Evolutionary conservation across 306 rosid genomes (phyloP).

Genomic region (Rosa lucieae): DNA sequence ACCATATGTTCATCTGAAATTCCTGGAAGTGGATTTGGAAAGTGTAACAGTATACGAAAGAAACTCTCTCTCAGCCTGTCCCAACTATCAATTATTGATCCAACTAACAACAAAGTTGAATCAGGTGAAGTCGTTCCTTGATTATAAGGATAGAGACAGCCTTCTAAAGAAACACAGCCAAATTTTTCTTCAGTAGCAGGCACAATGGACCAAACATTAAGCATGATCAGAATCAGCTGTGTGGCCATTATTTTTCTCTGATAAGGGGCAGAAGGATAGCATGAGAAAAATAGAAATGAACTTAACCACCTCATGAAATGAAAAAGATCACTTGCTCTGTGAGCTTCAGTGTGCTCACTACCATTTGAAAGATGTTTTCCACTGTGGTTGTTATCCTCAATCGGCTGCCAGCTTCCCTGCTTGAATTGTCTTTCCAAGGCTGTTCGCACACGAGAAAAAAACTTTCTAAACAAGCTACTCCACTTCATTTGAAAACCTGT

Average conservation of each 20-base stretch:
- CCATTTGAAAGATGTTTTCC: constrained; percentile 39
- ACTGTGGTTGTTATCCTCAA: constrained; percentile 27
- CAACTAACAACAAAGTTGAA: constrained; percentile 86
- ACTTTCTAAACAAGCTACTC: constrained; percentile 89
- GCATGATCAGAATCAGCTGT: constrained; percentile 80
- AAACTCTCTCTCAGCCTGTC: constrained; percentile 88
- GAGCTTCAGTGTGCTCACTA: constrained; percentile 36
- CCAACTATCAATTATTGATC: constrained; percentile 96
- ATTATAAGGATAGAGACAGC: constrained; percentile 63
- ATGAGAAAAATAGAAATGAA: constrained; percentile 86
- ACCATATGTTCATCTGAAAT: constrained; percentile 66
- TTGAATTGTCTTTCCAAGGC: constrained; percentile 90
- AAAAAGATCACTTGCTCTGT: constrained; percentile 79
- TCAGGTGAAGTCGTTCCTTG: constrained; percentile 70
- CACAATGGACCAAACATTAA: constrained; percentile 75
- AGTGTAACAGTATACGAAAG: constrained; percentile 83
- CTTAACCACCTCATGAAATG: constrained; percentile 94
- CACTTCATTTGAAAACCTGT: constrained; percentile 99
- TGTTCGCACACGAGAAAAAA: constrained; percentile 88
- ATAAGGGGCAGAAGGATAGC: constrained; percentile 98
- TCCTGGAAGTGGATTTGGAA: constrained; percentile 95
- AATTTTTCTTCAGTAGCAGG: constrained; percentile 45
- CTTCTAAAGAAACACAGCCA: constrained; percentile 36
- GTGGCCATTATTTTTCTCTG: constrained; percentile 96
- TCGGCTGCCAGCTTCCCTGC: constrained; percentile 81